Conservation (phyloP, 306 rosid genomes). For the Oxytropis ochrocephala region DNA sequence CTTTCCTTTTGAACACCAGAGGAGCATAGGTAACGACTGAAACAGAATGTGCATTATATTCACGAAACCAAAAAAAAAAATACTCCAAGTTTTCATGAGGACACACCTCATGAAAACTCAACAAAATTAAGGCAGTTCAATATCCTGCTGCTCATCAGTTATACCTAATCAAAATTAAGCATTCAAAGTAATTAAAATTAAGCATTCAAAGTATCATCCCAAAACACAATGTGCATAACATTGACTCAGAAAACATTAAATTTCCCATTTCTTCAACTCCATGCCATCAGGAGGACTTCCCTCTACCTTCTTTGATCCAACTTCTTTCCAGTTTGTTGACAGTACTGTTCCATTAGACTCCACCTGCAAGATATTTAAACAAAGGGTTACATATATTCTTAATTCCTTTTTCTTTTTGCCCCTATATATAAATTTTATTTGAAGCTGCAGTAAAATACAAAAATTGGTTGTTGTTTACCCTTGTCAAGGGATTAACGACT, state of each 20-base stretch:
- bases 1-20: no score
- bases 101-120: background rate
- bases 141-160: background rate
- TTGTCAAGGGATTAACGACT: no score
- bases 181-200: conserved; percentile 18
- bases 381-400: no score
- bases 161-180: background rate
- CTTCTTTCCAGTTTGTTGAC: conserved; percentile 97
- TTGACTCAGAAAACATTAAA: conserved; percentile 15
- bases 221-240: background rate
- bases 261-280: conserved; percentile 92
- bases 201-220: conserved; percentile 22
- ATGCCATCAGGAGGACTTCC: conserved; percentile 98
- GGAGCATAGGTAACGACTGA: no score
- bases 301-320: conserved; percentile 83
- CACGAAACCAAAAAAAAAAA: background rate
- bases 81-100: background rate
- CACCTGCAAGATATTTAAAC: conserved; percentile 36
- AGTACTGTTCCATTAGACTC: conserved; percentile 92
- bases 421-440: no score
- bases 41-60: conserved; percentile 1
- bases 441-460: no score
- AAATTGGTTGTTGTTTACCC: no score
- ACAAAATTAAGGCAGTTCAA: background rate
- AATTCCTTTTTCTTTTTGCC: no score